A percentile compares a stretch with the other conserved stretches of the same genome.
Evolutionary conservation across 2,329 filamentous ascomycete species (phyloP).

Genomic region (Penicillium sp.): DNA sequence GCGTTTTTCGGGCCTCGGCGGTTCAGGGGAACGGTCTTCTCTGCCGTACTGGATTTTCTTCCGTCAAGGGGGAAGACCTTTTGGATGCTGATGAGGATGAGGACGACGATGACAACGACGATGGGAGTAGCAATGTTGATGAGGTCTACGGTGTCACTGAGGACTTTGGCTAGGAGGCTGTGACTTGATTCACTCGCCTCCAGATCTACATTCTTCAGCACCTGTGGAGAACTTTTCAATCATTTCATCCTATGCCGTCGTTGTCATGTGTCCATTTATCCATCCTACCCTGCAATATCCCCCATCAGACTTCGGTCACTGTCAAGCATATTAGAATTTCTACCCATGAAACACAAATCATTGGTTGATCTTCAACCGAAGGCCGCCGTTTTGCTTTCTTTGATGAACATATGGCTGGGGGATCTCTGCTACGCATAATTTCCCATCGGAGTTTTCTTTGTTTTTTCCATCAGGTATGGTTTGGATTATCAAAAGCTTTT

Average conservation of each 20-base stretch:
- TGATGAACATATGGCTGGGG: slow-evolving; percentile 7
- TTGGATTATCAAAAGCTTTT: slow-evolving; percentile 23
- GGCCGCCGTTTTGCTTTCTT: background rate
- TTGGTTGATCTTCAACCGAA: background rate
- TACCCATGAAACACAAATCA: background rate
- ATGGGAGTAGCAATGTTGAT: slow-evolving; percentile 63
- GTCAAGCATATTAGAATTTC: background rate
- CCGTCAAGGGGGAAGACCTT: slow-evolving; percentile 59
- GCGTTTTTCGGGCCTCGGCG: slow-evolving; percentile 48
- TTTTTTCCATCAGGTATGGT: slow-evolving; percentile 11
- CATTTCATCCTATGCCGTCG: background rate
- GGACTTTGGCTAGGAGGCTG: slow-evolving; percentile 50
- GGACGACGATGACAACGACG: slow-evolving; percentile 45
- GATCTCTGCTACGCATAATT: slow-evolving; percentile 18
- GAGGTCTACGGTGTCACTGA: slow-evolving; percentile 63
- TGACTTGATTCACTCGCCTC: slow-evolving; percentile 2
- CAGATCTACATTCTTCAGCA: background rate
- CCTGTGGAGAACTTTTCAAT: background rate
- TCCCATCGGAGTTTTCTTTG: slow-evolving; percentile 18
- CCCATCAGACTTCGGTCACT: background rate
- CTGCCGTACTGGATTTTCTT: slow-evolving; percentile 36
- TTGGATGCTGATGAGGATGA: slow-evolving; percentile 63
- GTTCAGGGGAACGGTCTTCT: slow-evolving; percentile 35
- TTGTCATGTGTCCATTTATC: background rate
- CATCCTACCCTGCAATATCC: background rate